Evolutionary conservation across 2,329 filamentous ascomycete genomes (phyloP).

Genomic region (Aspergillus candidus): DNA sequence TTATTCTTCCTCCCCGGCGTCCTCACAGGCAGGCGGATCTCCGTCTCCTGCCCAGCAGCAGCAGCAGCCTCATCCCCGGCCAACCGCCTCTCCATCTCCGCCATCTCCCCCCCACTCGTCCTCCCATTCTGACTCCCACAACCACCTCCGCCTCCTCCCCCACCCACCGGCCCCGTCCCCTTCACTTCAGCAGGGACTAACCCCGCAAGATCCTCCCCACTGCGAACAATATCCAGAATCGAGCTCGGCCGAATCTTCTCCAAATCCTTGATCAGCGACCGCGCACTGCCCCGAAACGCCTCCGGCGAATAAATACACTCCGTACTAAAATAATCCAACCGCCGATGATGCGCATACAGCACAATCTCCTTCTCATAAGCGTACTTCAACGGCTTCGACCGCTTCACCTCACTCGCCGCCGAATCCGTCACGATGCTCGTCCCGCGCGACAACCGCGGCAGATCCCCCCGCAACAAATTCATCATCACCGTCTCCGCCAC

Average conservation of each 20-base stretch:
- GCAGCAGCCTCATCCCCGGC: conserved; percentile 57
- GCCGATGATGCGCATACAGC: conserved; percentile 92
- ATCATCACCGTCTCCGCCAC: conserved; percentile 96
- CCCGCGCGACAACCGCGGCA: conserved; percentile 78
- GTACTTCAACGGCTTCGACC: conserved; percentile 95
- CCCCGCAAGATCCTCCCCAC: conserved; percentile 91
- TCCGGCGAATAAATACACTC: conserved; percentile 98
- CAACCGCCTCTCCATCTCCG: conserved; percentile 70
- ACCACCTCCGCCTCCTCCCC: conserved; percentile 57
- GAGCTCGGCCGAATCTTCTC: conserved; percentile 90
- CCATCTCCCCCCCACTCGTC: conserved; percentile 69
- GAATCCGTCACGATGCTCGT: conserved; percentile 83
- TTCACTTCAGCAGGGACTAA: conserved; percentile 62
- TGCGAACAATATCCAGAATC: conserved; percentile 88
- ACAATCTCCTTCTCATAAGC: conserved; percentile 99
- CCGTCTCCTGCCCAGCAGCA: conserved; percentile 57
- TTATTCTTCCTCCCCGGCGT: conserved; percentile 17
- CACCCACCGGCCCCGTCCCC: conserved; percentile 24
- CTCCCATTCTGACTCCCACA: conserved; percentile 68
- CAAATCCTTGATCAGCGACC: conserved; percentile 88
- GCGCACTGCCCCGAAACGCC: conserved; percentile 86
- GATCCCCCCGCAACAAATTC: conserved; percentile 87
- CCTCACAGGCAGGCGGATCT: conserved; percentile 47
- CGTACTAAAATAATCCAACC: conserved; percentile 95
- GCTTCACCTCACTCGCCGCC: conserved; percentile 77